phyloP scores from a whole-genome alignment of 2,329 filamentous ascomycete genomes.

The Verruconis gallopava region DNA sequence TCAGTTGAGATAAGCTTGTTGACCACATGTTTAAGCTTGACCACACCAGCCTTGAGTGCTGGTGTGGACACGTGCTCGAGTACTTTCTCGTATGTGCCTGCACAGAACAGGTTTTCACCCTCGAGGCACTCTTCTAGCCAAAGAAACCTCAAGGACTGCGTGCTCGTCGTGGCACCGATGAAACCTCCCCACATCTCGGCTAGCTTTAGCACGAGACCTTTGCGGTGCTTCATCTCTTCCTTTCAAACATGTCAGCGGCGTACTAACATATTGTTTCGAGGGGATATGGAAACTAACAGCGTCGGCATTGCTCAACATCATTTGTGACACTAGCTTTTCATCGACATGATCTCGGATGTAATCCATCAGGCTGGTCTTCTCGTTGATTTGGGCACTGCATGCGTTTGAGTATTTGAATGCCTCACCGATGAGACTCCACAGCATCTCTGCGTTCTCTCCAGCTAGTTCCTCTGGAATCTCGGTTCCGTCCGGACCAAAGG shows the following conservation, averaged over 20 bases:
- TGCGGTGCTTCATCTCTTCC: conserved; percentile 27
- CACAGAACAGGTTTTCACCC: conserved; percentile 52
- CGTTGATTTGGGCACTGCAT: conserved; percentile 38
- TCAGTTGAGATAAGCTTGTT: conserved; percentile 25
- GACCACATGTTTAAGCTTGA: conserved; percentile 38
- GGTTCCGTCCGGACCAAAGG: conserved; percentile 45
- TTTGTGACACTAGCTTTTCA: conserved; percentile 23
- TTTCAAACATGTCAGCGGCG: conserved; percentile 10
- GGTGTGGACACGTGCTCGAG: conserved; percentile 46
- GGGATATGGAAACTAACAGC: neutral
- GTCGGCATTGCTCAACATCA: no score
- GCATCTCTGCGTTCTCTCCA: conserved; percentile 31
- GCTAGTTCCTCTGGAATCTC: conserved; percentile 32
- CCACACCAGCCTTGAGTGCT: conserved; percentile 40
- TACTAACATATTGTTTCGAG: no score
- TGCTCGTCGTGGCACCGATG: conserved; percentile 49
- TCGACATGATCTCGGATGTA: conserved; percentile 40
- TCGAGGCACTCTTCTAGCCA: conserved; percentile 70
- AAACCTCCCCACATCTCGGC: conserved; percentile 59
- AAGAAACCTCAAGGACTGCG: conserved; percentile 61
- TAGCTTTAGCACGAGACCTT: conserved; percentile 37
- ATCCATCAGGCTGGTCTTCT: conserved; percentile 40
- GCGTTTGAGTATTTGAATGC: conserved; percentile 56
- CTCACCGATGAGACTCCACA: conserved; percentile 56
- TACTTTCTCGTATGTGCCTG: conserved; percentile 47